Evolutionary conservation across 495 filamentous ascomycete species (phyloP), one percentile per base, ranked within the genome.

Genomic region (Schizothecium vesticola): DNA sequence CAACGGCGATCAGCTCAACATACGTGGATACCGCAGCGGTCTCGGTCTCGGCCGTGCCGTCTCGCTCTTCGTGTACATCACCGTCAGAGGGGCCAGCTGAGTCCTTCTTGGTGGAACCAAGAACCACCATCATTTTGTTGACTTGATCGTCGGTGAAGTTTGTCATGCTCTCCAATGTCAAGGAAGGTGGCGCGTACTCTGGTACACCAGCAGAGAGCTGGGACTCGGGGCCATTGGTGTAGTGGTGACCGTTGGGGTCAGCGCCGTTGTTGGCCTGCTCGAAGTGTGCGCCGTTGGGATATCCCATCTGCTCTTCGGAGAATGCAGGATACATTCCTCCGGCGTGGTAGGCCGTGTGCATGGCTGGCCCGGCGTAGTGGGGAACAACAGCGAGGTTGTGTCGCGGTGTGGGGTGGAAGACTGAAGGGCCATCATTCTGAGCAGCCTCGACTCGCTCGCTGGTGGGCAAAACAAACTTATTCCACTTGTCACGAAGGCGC

Each of bases 401-500:
- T 23, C 60, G 29, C 22, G 56, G 31, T 65, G 63, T 57, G 61
- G 61, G 66, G 62, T n/a, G 72, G 24, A 31, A 70, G 64, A 24
- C 67, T 43, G 56, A 26, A 2, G 84, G 83, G 11, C 83, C 83
- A 31, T 80, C 74, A 68, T 82, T 76, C 62, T 77, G 80, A 21
- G 78, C 78, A 8, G 68, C 71, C 21, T 80, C 76, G 29, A 79
- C 71, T 66, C 85, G 79, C 64, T 76, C 71, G 6, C 88, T 81
- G 26, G 85, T 82, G 58, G 89, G 80, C 63, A 97, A 78, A 12
- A 97, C 85, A 87, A 92, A 99, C 67, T 88, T 86, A 64, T 90
- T 81, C 92, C 94, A 97, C 7, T 86, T 88, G 9, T 94, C 86
- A 28, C 85, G 84, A 56, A 85, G 85, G n/a, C 95, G 89, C 63